These are phyloP conservation scores for Penicillium sp. DNA, from an alignment of 2,329 filamentous ascomycete species.

Conservation along the genomic window DNA sequence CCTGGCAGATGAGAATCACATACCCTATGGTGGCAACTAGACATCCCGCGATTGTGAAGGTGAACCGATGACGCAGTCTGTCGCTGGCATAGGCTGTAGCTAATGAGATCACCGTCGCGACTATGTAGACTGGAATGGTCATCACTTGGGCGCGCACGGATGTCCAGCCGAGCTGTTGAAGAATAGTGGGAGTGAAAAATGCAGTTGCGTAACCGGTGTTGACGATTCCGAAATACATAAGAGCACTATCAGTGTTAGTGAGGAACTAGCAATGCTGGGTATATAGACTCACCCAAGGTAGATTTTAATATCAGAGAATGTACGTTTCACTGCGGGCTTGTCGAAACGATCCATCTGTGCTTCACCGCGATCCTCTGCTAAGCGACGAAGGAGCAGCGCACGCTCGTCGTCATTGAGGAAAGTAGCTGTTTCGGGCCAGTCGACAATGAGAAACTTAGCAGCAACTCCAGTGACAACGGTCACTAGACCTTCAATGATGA, in stretches of 20 bases:
- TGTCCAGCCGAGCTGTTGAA: conserved; percentile 55
- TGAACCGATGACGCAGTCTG: conserved; percentile 51
- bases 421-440: conserved; percentile 46
- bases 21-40: conserved; percentile 55
- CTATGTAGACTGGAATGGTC: conserved; percentile 58
- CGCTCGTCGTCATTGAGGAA: conserved; percentile 51
- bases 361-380: conserved; percentile 46
- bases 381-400: conserved; percentile 42
- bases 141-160: conserved; percentile 52
- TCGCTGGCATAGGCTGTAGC: conserved; percentile 53
- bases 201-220: conserved; percentile 48
- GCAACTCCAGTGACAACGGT: conserved; percentile 50
- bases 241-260: conserved; percentile 37
- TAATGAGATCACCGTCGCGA: conserved; percentile 61
- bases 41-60: conserved; percentile 55
- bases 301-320: conserved; percentile 43
- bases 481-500: conserved; percentile 50
- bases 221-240: conserved; percentile 64
- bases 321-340: conserved; percentile 47
- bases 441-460: conserved; percentile 51
- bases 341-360: conserved; percentile 56
- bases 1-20: conserved; percentile 54
- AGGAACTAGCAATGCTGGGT: conserved; percentile 3
- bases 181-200: conserved; percentile 46
- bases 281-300: conserved; percentile 39